Percentiles rank a stretch among this genome's conserved stretches.
These are phyloP conservation scores for Coleophoma crateriformis DNA, from an alignment of 2,329 filamentous ascomycete genomes.

Conservation along the genomic window DNA sequence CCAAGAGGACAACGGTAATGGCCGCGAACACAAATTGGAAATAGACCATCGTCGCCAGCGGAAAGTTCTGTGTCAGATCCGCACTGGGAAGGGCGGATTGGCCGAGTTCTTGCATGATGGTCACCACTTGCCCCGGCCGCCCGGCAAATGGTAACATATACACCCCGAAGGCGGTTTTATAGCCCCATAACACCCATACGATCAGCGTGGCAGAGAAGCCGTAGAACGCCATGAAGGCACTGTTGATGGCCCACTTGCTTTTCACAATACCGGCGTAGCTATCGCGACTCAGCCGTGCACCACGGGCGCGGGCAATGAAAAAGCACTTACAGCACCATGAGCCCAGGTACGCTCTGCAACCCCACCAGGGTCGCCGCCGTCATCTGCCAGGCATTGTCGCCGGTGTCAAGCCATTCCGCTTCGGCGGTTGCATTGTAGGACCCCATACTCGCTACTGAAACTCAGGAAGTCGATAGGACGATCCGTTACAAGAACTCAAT, in stretches of 20 bases:
- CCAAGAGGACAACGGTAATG: conserved; percentile 41
- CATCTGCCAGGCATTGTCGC: conserved; percentile 47
- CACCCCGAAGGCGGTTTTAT: conserved; percentile 41
- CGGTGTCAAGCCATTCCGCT: conserved; percentile 31
- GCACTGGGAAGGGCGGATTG: conserved; percentile 38
- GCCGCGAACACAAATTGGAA: conserved; percentile 49
- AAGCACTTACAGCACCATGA: conserved; percentile 32
- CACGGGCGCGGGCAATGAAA: too few relatives aligned
- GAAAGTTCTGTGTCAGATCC: conserved; percentile 34
- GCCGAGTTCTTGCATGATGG: conserved; percentile 35
- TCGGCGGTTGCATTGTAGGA: conserved; percentile 5
- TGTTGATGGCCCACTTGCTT: conserved; percentile 43
- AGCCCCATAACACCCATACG: conserved; percentile 43
- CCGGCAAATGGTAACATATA: conserved; percentile 45
- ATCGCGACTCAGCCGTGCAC: neutral
- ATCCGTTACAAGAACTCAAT: too few relatives aligned
- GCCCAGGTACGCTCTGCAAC: conserved; percentile 42
- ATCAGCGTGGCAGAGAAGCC: conserved; percentile 41
- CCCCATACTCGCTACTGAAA: neutral
- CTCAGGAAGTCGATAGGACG: neutral
- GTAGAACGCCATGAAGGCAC: conserved; percentile 45
- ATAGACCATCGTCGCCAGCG: conserved; percentile 43
- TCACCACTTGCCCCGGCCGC: conserved; percentile 37
- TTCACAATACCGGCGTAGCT: conserved; percentile 40
- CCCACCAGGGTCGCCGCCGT: conserved; percentile 43